Evolutionary conservation across 2,329 filamentous ascomycete species (phyloP).

Genomic region (Ascochyta clinopodiicola): DNA sequence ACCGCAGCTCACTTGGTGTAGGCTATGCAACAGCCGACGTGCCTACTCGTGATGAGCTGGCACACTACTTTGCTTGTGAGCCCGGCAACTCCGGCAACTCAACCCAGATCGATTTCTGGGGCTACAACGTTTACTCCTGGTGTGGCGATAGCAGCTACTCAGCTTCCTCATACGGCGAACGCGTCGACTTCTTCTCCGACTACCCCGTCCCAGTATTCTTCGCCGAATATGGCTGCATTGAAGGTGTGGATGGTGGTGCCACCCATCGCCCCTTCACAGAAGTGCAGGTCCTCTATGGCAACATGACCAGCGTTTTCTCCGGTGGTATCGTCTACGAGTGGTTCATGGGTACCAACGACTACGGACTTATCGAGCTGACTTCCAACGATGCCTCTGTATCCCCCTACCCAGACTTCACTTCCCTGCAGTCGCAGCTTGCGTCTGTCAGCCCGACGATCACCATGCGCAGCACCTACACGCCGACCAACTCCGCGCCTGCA

Average conservation of each 20-base stretch:
- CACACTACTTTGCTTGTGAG: constrained; percentile 95
- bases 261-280: constrained; percentile 81
- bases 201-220: constrained; percentile 98
- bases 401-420: constrained; percentile 73
- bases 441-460: constrained; percentile 70
- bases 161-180: constrained; percentile 78
- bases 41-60: constrained; percentile 79
- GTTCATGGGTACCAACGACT: constrained; percentile 89
- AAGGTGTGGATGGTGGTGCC: constrained; percentile 36
- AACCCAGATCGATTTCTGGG: constrained; percentile 90
- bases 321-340: constrained; percentile 99
- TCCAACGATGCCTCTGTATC: constrained; percentile 66
- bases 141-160: constrained; percentile 82
- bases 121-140: constrained; percentile 99
- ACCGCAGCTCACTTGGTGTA: constrained; percentile 77
- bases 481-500: constrained; percentile 69
- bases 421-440: constrained; percentile 72
- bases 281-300: constrained; percentile 78
- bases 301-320: constrained; percentile 89
- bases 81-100: constrained; percentile 48
- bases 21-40: constrained; percentile 97
- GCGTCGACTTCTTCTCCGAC: constrained; percentile 82
- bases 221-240: constrained; percentile 97
- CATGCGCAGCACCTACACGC: constrained; percentile 69
- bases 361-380: constrained; percentile 74